Base-by-base conservation (phyloP, 1,284 basidiomycete genomes). In the Puccinia sorghi region DNA sequence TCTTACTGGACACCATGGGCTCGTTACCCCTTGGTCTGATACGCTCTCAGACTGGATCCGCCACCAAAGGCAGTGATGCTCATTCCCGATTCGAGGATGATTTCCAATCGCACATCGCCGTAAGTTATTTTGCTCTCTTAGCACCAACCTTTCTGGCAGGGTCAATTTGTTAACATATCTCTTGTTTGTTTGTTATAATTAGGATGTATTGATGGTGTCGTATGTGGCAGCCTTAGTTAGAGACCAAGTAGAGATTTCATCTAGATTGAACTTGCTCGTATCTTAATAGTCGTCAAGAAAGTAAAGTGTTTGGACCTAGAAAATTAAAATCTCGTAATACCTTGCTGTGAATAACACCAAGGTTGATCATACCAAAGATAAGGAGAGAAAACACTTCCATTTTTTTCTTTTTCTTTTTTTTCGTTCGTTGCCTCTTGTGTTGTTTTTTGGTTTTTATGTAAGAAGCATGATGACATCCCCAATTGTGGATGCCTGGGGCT, bases 151-250 rank as follows among this genome's bases (percentile, higher is more conserved):
- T 57, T n/a, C 7, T 43, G n/a, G 20, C 32, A 15, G 8, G 39
- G 15, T 13, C 6, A 15, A 46, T 12, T 43, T 25, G 12, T 66
- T 72, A 37, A 72, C 22, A 9, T 56, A 22, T 7, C n/a, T 27
- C 15, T 25, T 17, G 22, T 41, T 61, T 61, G 43, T 59, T 48
- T 74, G 9, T 43, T 72, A 56, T 39, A 17, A 17, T 17, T 67
- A 81, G 81, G 83, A 83, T 67, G 81, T 84, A 11, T 80, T 84
- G 59, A 84, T 84, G 89, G 90, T 91, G 77, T 93, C 93, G 61
- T 99, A 98, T 87, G 88, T 99, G 81, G 92, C 94, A 64, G 97
- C 94, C 85, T 89, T 99, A 81, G 92, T 98, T 75, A 90, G 94
- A 82, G 91, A 93, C 80, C 96, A 99, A 87, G 92, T 93, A 75